A percentile compares a stretch with the other conserved stretches of the same genome.
Conservation (phyloP, 148 eudicot genomes). For the Bassia scoparia region DNA sequence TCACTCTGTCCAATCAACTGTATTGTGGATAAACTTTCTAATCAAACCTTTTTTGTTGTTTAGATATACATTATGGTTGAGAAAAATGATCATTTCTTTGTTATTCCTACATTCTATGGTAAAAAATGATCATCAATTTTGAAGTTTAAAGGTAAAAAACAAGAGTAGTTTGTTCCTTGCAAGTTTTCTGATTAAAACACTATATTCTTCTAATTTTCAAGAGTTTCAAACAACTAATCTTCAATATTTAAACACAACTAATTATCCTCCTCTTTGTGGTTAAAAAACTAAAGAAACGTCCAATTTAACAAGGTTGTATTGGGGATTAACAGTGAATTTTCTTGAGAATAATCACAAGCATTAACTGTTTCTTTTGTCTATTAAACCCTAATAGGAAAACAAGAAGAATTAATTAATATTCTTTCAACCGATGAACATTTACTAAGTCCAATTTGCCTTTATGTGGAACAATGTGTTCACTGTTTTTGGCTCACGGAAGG, state of each 20-base stretch:
- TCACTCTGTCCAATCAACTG: constrained; percentile 1
- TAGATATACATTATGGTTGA: constrained; percentile 1
- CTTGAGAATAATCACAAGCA: constrained; percentile 24
- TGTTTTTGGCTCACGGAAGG: constrained; percentile 22
- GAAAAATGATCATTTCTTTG: neutral
- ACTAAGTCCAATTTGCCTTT: neutral
- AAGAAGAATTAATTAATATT: neutral
- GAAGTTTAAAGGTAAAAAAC: neutral
- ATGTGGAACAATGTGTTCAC: constrained; percentile 24
- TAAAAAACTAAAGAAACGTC: neutral
- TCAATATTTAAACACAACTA: too few species aligned
- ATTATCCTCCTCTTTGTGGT: too few species aligned
- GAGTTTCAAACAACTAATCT: neutral
- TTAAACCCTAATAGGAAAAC: neutral
- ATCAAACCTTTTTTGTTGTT: neutral
- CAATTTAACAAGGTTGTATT: constrained; percentile 13
- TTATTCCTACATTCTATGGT: neutral
- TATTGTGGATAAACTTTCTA: neutral
- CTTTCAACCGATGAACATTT: neutral
- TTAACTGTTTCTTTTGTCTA: constrained; percentile 19
- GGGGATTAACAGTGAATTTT: constrained; percentile 32
- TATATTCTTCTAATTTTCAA: neutral
- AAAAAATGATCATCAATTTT: neutral
- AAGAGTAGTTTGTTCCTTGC: neutral
- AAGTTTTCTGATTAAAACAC: neutral